These are phyloP conservation scores for Fonsecaea erecta DNA, from an alignment of 2,329 filamentous ascomycete genomes.

Conservation along the genomic window DNA sequence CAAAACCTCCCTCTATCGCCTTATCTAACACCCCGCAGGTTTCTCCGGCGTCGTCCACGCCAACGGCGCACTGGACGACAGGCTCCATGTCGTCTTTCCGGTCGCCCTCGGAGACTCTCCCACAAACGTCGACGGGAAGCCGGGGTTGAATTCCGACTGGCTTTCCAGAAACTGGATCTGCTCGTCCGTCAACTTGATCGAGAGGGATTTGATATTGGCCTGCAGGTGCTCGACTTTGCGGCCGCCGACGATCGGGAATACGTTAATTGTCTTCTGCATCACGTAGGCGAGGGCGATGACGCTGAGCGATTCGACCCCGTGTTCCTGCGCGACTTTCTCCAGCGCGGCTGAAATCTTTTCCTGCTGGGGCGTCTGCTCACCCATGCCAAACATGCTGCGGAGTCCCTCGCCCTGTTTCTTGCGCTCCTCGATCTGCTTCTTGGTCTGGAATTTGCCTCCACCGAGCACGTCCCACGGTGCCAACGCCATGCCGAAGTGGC, in stretches of 20 bases:
- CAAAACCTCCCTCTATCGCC: neutral
- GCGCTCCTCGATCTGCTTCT: conserved; percentile 53
- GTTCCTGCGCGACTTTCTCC: conserved; percentile 45
- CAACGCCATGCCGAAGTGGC: conserved; percentile 52
- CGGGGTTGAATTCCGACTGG: conserved; percentile 59
- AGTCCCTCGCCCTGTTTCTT: conserved; percentile 37
- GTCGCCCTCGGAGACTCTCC: conserved; percentile 17
- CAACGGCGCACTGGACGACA: conserved; percentile 17
- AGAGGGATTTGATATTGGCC: conserved; percentile 70
- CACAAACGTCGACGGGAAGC: conserved; percentile 57
- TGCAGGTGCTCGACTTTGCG: conserved; percentile 72
- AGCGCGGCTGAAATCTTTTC: conserved; percentile 33
- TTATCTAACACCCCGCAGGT: conserved; percentile 1
- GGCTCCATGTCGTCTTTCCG: conserved; percentile 5
- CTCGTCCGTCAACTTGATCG: conserved; percentile 55
- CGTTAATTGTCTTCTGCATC: conserved; percentile 71
- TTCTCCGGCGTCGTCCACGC: conserved; percentile 16
- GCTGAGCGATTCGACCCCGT: conserved; percentile 61
- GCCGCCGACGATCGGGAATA: conserved; percentile 74
- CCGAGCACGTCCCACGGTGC: conserved; percentile 66
- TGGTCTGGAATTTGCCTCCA: conserved; percentile 56
- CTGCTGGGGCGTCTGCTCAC: conserved; percentile 23
- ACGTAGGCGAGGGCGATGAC: conserved; percentile 74
- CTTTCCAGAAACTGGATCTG: conserved; percentile 62
- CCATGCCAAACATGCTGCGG: conserved; percentile 51